phyloP scores from a whole-genome alignment of 1,284 basidiomycete species.

The Pisolithus thermaeus region DNA sequence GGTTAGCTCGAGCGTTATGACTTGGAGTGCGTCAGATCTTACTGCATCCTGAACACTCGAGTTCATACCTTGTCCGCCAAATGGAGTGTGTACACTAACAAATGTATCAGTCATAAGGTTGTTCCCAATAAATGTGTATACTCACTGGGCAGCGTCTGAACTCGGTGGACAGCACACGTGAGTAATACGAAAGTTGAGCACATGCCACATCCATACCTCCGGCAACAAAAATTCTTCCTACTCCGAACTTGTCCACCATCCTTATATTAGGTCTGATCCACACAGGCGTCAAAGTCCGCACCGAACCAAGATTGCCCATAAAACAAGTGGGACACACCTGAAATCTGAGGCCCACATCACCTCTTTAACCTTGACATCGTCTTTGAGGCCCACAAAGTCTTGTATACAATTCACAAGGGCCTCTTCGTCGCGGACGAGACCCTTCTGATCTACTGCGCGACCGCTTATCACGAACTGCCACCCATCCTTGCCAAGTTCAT shows the following conservation, averaged over 20 bases:
- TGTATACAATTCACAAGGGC: slow-evolving; percentile 14
- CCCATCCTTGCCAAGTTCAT: slow-evolving; percentile 22
- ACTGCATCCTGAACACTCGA: too few species aligned
- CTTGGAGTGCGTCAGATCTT: background rate
- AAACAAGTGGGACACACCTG: slow-evolving; percentile 14
- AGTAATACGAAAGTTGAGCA: too few species aligned
- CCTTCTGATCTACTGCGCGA: slow-evolving; percentile 21
- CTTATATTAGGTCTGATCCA: slow-evolving; percentile 26
- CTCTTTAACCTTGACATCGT: slow-evolving; percentile 14
- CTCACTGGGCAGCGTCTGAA: too few species aligned
- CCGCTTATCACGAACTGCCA: slow-evolving; percentile 30
- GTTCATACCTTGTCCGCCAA: too few species aligned
- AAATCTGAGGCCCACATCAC: slow-evolving; percentile 14
- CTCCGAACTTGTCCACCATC: slow-evolving; percentile 26
- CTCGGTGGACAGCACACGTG: background rate
- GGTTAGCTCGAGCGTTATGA: too few species aligned
- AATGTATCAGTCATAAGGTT: too few species aligned
- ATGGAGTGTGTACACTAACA: too few species aligned
- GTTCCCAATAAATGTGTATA: too few species aligned
- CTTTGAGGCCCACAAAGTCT: slow-evolving; percentile 2
- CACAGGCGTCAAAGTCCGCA: too few species aligned
- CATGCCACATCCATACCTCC: too few species aligned
- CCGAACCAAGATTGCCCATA: too few species aligned
- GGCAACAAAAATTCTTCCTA: too few species aligned
- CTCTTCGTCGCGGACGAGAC: slow-evolving; percentile 18